Evolutionary conservation across 805 yeast genomes (phyloP).

Genomic region (Vanderwaltozyma polyspora): DNA sequence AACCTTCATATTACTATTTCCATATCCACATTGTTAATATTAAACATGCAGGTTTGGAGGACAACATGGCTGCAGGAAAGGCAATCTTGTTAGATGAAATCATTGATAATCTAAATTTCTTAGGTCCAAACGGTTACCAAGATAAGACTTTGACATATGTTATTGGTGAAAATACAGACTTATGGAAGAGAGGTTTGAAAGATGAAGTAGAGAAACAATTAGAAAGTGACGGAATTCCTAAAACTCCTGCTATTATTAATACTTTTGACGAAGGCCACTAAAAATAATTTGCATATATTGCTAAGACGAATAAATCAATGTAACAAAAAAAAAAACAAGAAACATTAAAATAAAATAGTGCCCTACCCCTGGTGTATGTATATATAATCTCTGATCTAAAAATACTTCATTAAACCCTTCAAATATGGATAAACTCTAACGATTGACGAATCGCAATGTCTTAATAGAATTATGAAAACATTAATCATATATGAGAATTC

Average conservation of each 20-base stretch:
- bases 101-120: constrained; percentile 52
- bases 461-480: no score
- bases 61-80: constrained; percentile 63
- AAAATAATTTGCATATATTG: no score
- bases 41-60: constrained; percentile 54
- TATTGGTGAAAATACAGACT: constrained; percentile 65
- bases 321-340: no score
- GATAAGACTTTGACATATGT: constrained; percentile 50
- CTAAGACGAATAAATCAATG: background rate
- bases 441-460: no score
- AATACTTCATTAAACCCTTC: no score
- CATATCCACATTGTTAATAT: constrained; percentile 83
- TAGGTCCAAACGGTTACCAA: constrained; percentile 47
- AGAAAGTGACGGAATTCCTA: constrained; percentile 22
- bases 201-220: constrained; percentile 19
- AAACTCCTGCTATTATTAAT: constrained; percentile 8
- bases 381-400: no score
- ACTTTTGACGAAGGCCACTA: constrained; percentile 2
- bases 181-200: constrained; percentile 42
- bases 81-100: constrained; percentile 75
- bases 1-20: constrained; percentile 92
- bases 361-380: no score
- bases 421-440: no score
- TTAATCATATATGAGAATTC: no score
- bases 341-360: no score